Evolutionary conservation across 441 rosid genomes (phyloP).

Genomic region (Kokia cookei): DNA sequence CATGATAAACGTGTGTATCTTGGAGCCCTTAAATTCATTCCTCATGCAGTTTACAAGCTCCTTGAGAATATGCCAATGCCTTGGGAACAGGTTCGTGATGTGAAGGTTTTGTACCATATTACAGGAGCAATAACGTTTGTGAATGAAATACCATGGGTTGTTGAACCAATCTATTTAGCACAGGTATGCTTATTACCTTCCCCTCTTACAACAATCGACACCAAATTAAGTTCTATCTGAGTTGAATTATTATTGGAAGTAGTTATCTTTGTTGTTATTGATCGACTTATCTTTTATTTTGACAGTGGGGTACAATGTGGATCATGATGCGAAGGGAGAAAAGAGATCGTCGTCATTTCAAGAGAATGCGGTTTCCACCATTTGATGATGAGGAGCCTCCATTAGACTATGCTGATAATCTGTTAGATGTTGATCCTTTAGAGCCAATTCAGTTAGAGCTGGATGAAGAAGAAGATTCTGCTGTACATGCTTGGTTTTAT

Average conservation of each 20-base stretch:
- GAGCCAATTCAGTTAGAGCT: conserved; percentile 94
- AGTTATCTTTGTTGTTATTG: neutral
- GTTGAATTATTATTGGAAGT: neutral
- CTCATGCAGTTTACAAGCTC: conserved; percentile 98
- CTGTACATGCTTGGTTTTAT: conserved; percentile 95
- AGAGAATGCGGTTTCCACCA: conserved; percentile 98
- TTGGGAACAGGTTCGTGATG: conserved; percentile 98
- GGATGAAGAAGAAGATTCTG: conserved; percentile 97
- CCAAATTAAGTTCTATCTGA: neutral
- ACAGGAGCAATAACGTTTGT: conserved; percentile 97
- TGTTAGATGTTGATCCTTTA: conserved; percentile 94
- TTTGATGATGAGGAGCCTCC: conserved; percentile 99
- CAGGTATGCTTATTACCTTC: conserved; percentile 41
- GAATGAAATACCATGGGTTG: conserved; percentile 98
- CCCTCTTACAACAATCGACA: neutral
- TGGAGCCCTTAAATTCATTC: conserved; percentile 94
- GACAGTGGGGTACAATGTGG: conserved; percentile 99
- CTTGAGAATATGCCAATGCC: conserved; percentile 99
- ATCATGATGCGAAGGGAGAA: conserved; percentile 99
- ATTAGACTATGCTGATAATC: conserved; percentile 94
- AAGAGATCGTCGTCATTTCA: conserved; percentile 97
- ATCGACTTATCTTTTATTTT: conserved; percentile 2
- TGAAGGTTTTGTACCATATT: conserved; percentile 86
- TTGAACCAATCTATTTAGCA: conserved; percentile 94
- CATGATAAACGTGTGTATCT: conserved; percentile 97